Percentiles rank a stretch among this genome's conserved stretches.
phyloP scores from a whole-genome alignment of 805 yeast genomes.

The Wickerhamomyces strasburgensis region DNA sequence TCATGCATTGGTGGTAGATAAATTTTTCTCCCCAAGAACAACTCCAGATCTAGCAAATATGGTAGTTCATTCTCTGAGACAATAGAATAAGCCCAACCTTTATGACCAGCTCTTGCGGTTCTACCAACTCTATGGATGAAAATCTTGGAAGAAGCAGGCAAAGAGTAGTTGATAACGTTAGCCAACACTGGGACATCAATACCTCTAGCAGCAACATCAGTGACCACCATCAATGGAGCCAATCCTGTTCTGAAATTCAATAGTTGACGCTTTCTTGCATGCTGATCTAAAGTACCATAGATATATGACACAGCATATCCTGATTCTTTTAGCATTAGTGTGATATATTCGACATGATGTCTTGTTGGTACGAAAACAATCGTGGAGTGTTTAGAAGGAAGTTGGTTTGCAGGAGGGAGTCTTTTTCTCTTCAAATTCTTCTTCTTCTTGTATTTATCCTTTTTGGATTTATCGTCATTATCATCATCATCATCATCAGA shows the following conservation, averaged over 20 bases:
- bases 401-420: slow-evolving; percentile 72
- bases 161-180: slow-evolving; percentile 84
- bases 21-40: slow-evolving; percentile 82
- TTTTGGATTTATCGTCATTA: slow-evolving; percentile 30
- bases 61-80: slow-evolving; percentile 84
- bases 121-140: slow-evolving; percentile 98
- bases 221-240: slow-evolving; percentile 85
- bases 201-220: slow-evolving; percentile 99
- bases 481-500: slow-evolving; percentile 50
- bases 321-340: slow-evolving; percentile 60
- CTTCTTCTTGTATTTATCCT: slow-evolving; percentile 29
- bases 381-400: slow-evolving; percentile 84
- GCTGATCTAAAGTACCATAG: slow-evolving; percentile 93
- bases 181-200: slow-evolving; percentile 96
- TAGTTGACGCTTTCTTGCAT: slow-evolving; percentile 86
- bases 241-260: slow-evolving; percentile 80
- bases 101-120: slow-evolving; percentile 98
- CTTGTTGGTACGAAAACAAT: slow-evolving; percentile 94
- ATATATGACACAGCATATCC: slow-evolving; percentile 88
- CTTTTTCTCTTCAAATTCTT: slow-evolving; percentile 45
- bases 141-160: slow-evolving; percentile 89
- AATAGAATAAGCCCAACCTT: slow-evolving; percentile 95
- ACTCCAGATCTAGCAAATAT: slow-evolving; percentile 81
- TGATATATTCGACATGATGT: slow-evolving; percentile 93
- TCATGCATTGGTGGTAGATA: slow-evolving; percentile 66